These are phyloP conservation scores for Juncus inflexus DNA, from an alignment of 176 grass and related monocot species.

Conservation along the genomic window DNA sequence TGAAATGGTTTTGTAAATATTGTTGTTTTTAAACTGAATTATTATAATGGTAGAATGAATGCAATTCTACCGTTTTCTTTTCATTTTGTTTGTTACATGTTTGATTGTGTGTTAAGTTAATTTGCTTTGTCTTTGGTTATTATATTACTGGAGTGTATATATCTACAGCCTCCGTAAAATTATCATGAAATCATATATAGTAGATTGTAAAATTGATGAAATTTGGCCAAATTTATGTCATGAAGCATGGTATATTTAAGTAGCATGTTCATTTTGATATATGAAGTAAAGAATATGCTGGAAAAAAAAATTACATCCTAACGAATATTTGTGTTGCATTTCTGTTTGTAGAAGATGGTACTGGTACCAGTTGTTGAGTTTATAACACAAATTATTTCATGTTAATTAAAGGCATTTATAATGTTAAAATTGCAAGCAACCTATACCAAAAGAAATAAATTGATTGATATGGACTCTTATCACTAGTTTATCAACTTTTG, in stretches of 20 bases:
- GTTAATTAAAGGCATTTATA: background rate
- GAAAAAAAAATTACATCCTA: too few species aligned
- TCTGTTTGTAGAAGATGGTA: too few species aligned
- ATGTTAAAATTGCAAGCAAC: conserved; percentile 7
- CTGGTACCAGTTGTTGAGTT: background rate
- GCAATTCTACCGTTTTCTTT: conserved; percentile 8
- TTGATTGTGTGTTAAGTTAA: background rate
- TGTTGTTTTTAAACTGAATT: conserved; percentile 23
- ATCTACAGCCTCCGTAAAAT: too few species aligned
- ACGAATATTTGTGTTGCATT: too few species aligned
- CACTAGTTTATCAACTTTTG: too few species aligned
- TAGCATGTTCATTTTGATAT: too few species aligned
- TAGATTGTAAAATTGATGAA: too few species aligned
- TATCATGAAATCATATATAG: too few species aligned
- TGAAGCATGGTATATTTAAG: too few species aligned
- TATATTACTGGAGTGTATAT: too few species aligned
- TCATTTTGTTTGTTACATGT: background rate
- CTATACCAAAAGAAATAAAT: background rate
- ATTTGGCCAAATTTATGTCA: too few species aligned
- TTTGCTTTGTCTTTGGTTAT: conserved; percentile 5
- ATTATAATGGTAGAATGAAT: conserved; percentile 18
- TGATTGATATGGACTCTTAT: too few species aligned
- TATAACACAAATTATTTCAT: background rate
- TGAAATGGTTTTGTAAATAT: conserved; percentile 32
- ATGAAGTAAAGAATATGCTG: background rate